Base-by-base conservation (phyloP, 192 early-diverging fungal genomes). In the Umbelopsis ramanniana region DNA sequence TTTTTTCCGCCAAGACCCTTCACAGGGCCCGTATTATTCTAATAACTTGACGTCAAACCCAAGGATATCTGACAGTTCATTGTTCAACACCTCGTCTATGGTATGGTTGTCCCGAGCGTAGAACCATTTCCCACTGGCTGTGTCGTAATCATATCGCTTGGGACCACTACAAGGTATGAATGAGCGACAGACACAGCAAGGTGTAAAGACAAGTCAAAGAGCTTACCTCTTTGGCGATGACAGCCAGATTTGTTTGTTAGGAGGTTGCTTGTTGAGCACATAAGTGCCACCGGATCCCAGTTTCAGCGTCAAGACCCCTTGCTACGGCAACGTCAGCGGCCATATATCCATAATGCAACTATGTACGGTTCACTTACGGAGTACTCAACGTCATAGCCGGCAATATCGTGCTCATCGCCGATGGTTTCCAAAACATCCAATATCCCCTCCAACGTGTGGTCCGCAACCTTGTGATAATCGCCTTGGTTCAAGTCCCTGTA, bases 251-350 rank as follows among this genome's bases (percentile, higher is more conserved):
- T 99, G 97, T 74, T 91, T 93, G 81, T 98, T 99, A 2, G 97
- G 95, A 26, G 97, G 96, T 82, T 99, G 97, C 73, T 99, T 99
- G 77, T 99, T 99, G 72, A 99, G 80, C 0, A 99, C 97, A 75
- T 96, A 99, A 0, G 95, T 97, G 43, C 96, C 96, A 24, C 78
- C 73, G 12, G 72, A 72, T 6, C 95, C 96, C 1, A 96, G 81
- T 6, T 80, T 87, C 14, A 99, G 73, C 0, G 97, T 99, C 80
- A 99, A 79, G 17, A 99, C 97, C 45, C 96, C 96, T 76, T 80
- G 79, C 71, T 79, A 53, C 60, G 73, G 85, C 86, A 54, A 17
- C 6, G 10, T 43, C 6, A 24, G 47, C 15, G 21, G n/a, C 43
- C 37, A 71, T 21, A 19, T 26, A 38, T 15, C 6, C 69, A n/a